Evolutionary conservation across 495 filamentous ascomycete species (phyloP), one percentile per base, ranked within the genome.

Genomic region (Podospora conica): DNA sequence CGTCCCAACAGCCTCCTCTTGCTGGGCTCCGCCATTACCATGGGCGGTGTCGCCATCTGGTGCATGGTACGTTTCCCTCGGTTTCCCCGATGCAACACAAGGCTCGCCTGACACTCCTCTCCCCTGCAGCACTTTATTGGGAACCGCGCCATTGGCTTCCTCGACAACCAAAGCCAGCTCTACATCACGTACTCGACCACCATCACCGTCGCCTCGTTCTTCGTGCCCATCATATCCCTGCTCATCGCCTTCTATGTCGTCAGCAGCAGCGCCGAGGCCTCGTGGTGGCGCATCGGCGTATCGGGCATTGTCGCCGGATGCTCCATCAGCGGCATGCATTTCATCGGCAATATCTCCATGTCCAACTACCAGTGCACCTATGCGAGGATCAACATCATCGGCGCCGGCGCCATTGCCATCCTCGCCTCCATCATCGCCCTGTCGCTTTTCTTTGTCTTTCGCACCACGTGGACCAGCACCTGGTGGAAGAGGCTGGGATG

Each of bases 291-390:
- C 11, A 83, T 90, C 18, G 55, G 78, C n/a, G 66, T 83, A 0
- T 88, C 87, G 25, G 91, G 92, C 1, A 65, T 85, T 5, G 76
- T 92, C 54, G 87, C 88, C 0, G 93, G 93, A 8, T 76, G 84
- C 3, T 85, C 90, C 21, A 87, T 96, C 61, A 90, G 89, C 63
- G 93, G 88, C 5, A 96, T 96, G 93, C 91, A 96, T 73, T 97
- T 96, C 69, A 78, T 96, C 55, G 91, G 91, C 25, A 91, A 96
- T 71, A 82, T 88, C 12, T 91, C 92, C 33, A 93, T 95, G 68
- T 78, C 80, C 15, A 95, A 96, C 74, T 97, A 96, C 71, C 68
- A 69, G 8, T 85, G 87, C 69, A 67, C 71, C 11, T 93, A 94
- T 66, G 31, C 68, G 9, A 68, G 76, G 11, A 75, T 73, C 6